Evolutionary conservation across 345 rosid genomes (phyloP).

Genomic region (Acer negundo): DNA sequence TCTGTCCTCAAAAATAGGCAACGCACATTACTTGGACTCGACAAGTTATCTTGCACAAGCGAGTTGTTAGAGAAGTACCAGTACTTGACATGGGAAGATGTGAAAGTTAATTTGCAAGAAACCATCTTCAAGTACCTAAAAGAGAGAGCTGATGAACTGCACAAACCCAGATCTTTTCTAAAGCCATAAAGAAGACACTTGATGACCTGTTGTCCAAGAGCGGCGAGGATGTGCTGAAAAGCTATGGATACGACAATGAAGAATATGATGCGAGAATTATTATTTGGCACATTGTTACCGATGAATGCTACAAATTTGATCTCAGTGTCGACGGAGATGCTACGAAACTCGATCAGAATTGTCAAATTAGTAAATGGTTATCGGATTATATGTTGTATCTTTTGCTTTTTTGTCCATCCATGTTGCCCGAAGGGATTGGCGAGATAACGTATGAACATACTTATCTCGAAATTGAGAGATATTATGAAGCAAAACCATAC

Average conservation of each 20-base stretch:
- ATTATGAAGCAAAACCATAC: neutral
- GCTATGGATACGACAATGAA: neutral
- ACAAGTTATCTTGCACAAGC: neutral
- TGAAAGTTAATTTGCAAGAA: neutral
- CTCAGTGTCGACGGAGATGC: neutral
- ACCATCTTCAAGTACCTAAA: neutral
- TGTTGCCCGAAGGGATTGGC: neutral
- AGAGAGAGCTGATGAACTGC: neutral
- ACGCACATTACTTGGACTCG: neutral
- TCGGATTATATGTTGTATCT: neutral
- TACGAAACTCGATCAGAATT: neutral
- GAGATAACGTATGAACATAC: conserved; percentile 4
- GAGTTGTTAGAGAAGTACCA: neutral
- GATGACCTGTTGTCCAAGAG: no score
- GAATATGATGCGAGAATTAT: conserved; percentile 21
- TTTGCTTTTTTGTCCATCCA: neutral
- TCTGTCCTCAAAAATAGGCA: neutral
- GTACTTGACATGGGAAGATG: neutral
- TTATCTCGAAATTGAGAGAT: neutral
- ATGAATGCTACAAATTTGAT: neutral
- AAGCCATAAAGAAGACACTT: no score
- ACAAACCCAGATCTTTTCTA: no score
- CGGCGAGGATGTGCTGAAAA: no score
- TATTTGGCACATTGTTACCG: conserved; percentile 31
- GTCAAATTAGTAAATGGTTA: neutral